Evolutionary conservation across 2,329 filamentous ascomycete species (phyloP).

Genomic region (Beauveria asiatica): DNA sequence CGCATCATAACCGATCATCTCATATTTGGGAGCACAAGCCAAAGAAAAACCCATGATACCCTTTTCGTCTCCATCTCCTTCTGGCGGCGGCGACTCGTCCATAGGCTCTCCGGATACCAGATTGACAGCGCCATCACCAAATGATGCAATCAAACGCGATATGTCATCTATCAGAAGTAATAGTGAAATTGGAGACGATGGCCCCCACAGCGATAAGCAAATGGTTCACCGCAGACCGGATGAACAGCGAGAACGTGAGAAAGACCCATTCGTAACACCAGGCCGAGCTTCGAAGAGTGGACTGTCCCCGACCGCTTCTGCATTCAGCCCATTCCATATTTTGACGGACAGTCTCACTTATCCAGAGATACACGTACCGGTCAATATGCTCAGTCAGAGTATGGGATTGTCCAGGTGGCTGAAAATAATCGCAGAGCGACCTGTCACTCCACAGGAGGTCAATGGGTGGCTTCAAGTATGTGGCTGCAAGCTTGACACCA

Average conservation of each 20-base stretch:
- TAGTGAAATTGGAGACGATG: background rate
- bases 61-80: slow-evolving; percentile 42
- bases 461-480: slow-evolving; percentile 38
- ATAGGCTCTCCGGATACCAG: slow-evolving; percentile 58
- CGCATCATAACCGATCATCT: background rate
- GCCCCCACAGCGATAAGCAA: background rate
- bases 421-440: slow-evolving; percentile 27
- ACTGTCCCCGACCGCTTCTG: slow-evolving; percentile 55
- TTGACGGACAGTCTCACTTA: slow-evolving; percentile 13
- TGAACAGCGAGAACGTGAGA: slow-evolving; percentile 25
- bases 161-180: background rate
- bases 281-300: slow-evolving; percentile 27
- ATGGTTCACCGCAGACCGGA: slow-evolving; percentile 11
- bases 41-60: background rate
- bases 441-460: slow-evolving; percentile 29
- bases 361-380: slow-evolving; percentile 20
- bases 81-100: slow-evolving; percentile 45
- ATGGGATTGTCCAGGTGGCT: slow-evolving; percentile 38
- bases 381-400: slow-evolving; percentile 35
- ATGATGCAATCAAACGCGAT: slow-evolving; percentile 27
- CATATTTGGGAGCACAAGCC: background rate
- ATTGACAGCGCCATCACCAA: slow-evolving; percentile 55
- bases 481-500: background rate
- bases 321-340: slow-evolving; percentile 43
- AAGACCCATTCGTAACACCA: slow-evolving; percentile 47